Percentiles rank a stretch among this genome's conserved stretches.
Conservation (phyloP, 1,284 basidiomycete genomes). For the Puccinia sorghi region DNA sequence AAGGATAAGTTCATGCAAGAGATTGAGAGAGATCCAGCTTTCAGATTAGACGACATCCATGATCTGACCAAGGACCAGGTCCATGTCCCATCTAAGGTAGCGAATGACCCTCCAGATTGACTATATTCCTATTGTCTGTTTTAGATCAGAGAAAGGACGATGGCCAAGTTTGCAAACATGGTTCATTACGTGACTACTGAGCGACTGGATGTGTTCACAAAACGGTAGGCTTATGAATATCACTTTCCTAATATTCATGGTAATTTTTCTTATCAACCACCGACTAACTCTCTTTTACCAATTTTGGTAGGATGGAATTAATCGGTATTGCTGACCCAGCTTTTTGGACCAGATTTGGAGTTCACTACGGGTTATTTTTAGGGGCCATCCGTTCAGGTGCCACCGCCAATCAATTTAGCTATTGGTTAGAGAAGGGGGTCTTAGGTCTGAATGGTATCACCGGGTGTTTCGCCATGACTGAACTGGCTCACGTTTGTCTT, state of each 20-base stretch:
- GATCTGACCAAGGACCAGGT: constrained; percentile 64
- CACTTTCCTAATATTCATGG: background rate
- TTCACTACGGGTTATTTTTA: constrained; percentile 64
- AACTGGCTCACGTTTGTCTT: constrained; percentile 56
- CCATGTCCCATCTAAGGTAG: constrained; percentile 51
- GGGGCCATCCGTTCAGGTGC: constrained; percentile 60
- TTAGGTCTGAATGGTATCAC: constrained; percentile 64
- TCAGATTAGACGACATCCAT: constrained; percentile 64
- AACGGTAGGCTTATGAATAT: constrained; percentile 55
- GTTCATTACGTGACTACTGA: constrained; percentile 60
- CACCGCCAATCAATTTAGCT: constrained; percentile 60
- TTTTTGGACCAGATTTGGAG: constrained; percentile 65
- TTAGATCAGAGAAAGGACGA: constrained; percentile 52
- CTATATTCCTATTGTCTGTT: background rate
- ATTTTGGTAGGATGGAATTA: constrained; percentile 32
- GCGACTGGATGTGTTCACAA: constrained; percentile 61
- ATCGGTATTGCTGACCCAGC: constrained; percentile 62
- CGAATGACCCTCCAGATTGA: background rate
- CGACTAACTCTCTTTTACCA: background rate
- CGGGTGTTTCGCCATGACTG: constrained; percentile 66
- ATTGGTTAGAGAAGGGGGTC: constrained; percentile 65
- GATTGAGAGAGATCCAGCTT: constrained; percentile 63
- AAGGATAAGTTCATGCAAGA: constrained; percentile 56
- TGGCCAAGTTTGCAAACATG: constrained; percentile 59
- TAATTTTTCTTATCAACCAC: background rate